Base-by-base conservation (phyloP, 768 basidiomycete genomes). In the Leucocoprinus birnbaumii region DNA sequence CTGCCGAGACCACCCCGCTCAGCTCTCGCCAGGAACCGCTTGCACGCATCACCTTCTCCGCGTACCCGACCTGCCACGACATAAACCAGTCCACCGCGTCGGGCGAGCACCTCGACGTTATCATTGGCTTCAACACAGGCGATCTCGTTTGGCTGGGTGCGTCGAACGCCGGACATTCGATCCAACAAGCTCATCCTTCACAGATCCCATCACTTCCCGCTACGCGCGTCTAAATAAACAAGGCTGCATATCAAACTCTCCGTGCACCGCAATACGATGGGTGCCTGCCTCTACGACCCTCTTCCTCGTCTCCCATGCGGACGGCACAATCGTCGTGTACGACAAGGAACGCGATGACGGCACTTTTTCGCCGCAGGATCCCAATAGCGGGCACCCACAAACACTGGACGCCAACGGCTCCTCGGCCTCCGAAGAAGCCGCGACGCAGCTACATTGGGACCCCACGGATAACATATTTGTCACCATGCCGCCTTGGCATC, bases 131-230 rank as follows among this genome's bases (percentile, higher is more conserved):
- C 66, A 80, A 76, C 58, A 91, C 94, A 0, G 97, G 97, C n/a
- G 97, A 99, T 72, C 75, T 99, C 35, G 72, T 98, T 47, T 98
- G 97, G 97, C 77, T 98, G 53, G 95, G 95, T 90, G 59, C 59
- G 80, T 67, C 41, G 25, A 8, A 18, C 10, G 22, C 38, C 3
- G 9, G 44, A 11, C 19, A 18, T 14, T 6, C 31, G 27, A 16
- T 19, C 27, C 21, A 9, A 55, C 56, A 25, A 42, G 47, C 27
- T 25, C 26, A 46, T 51, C 57, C 41, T 42, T 35, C 41, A 22
- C 58, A 93, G 91, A 94, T 68, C 89, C 89, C 14, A 85, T 93
- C 58, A 79, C 82, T 21, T 85, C 83, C 18, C 85, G 89, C 31
- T 94, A 94, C 61, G 80, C 78, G n/a, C 85, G 92, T n/a, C 73